phyloP scores from a whole-genome alignment of 257 asterid species.

The Przewalskia tangutica region DNA sequence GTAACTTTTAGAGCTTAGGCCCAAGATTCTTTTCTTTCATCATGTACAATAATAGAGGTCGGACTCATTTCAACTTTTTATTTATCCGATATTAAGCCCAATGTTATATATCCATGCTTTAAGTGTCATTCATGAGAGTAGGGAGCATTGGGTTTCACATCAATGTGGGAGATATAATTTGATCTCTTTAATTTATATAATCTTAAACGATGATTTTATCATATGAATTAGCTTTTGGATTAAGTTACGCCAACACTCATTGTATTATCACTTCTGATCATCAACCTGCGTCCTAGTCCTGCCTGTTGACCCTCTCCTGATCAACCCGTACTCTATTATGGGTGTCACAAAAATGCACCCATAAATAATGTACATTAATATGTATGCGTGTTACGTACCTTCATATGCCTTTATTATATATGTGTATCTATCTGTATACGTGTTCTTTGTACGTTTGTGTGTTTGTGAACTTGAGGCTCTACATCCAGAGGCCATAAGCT shows the following conservation, averaged over 20 bases:
- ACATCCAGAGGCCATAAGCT: not conserved
- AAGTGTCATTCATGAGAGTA: not conserved
- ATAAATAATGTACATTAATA: not conserved
- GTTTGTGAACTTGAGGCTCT: not conserved
- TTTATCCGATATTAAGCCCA: not conserved
- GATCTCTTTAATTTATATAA: not conserved
- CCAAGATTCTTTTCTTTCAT: no score
- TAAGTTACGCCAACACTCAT: not conserved
- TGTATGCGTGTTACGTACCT: not conserved
- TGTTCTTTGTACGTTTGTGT: not conserved
- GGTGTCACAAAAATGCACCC: not conserved
- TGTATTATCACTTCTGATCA: not conserved
- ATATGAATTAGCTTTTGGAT: not conserved
- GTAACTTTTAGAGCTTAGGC: no score
- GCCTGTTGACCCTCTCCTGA: not conserved
- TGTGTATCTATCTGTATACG: not conserved
- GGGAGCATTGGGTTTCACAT: not conserved
- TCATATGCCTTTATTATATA: not conserved
- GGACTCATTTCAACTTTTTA: no score
- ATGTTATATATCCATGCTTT: not conserved
- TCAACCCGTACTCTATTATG: not conserved
- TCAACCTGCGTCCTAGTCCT: no score
- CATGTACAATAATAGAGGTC: no score
- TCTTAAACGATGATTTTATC: no score
- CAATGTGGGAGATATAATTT: not conserved